These are phyloP conservation scores for Botrytis fragariae DNA, from an alignment of 2,329 filamentous ascomycete species.

Conservation along the genomic window DNA sequence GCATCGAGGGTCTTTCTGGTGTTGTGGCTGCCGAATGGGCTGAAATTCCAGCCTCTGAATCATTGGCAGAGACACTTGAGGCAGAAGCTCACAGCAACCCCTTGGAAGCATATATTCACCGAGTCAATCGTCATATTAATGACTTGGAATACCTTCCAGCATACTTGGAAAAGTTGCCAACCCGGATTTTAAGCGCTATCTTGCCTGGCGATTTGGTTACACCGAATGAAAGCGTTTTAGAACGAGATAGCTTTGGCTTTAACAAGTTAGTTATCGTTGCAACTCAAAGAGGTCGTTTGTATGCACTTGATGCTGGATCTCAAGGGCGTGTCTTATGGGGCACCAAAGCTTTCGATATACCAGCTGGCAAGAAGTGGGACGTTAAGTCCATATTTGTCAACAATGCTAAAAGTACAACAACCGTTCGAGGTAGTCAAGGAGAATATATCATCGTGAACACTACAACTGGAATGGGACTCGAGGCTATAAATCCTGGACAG, in stretches of 20 bases:
- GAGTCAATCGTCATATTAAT: constrained; percentile 74
- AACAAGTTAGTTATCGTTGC: constrained; percentile 80
- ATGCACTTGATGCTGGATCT: constrained; percentile 74
- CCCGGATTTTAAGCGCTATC: constrained; percentile 62
- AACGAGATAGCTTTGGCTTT: constrained; percentile 79
- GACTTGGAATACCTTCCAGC: constrained; percentile 76
- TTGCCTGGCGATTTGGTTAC: constrained; percentile 51
- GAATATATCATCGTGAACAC: constrained; percentile 58
- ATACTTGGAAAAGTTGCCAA: constrained; percentile 68
- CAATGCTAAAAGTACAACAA: constrained; percentile 49
- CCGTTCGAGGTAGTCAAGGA: constrained; percentile 46
- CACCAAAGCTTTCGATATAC: constrained; percentile 58
- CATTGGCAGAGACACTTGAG: constrained; percentile 76
- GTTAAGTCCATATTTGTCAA: constrained; percentile 66
- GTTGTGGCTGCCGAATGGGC: constrained; percentile 79
- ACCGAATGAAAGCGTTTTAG: constrained; percentile 47
- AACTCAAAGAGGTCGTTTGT: constrained; percentile 74
- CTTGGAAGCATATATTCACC: constrained; percentile 79
- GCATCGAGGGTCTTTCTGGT: constrained; percentile 78
- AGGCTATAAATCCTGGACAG: constrained; percentile 43
- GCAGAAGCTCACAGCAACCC: constrained; percentile 82
- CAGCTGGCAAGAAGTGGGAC: constrained; percentile 57
- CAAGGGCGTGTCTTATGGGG: constrained; percentile 76
- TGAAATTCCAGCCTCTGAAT: constrained; percentile 69
- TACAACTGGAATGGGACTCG: constrained; percentile 50